phyloP scores from a whole-genome alignment of 2,329 filamentous ascomycete species.

The Metarhizium album region DNA sequence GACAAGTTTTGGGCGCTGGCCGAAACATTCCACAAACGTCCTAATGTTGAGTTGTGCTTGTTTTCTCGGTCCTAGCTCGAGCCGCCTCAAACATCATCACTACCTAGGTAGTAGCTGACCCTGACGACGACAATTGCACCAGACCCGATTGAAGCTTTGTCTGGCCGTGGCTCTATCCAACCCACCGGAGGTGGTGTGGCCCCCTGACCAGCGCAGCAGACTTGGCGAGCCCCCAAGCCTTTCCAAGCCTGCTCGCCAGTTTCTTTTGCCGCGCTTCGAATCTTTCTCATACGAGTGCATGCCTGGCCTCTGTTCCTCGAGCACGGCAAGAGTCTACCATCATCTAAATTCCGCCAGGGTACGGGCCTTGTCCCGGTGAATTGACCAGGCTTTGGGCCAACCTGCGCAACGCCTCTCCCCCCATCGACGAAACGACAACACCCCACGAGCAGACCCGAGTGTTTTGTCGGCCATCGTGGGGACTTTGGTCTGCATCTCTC shows the following conservation, averaged over 20 bases:
- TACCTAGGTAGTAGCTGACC: neutral
- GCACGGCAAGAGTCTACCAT: neutral
- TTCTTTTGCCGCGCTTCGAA: neutral
- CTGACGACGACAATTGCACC: neutral
- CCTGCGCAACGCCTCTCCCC: too few species aligned
- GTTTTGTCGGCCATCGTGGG: neutral
- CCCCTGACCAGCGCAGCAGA: neutral
- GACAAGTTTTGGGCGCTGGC: neutral
- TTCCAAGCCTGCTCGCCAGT: neutral
- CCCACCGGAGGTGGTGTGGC: neutral
- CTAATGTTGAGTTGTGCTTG: neutral
- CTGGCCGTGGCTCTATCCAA: neutral
- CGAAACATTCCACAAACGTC: neutral
- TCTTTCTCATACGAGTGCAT: neutral
- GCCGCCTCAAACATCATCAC: neutral
- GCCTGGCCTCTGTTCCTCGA: neutral
- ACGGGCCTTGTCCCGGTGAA: neutral
- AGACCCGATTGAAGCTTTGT: neutral
- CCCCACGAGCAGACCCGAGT: too few species aligned
- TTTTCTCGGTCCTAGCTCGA: neutral
- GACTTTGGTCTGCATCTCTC: too few species aligned
- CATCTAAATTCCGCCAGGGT: neutral
- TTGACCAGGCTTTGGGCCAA: neutral
- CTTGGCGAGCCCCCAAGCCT: neutral
- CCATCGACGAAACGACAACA: too few species aligned